Evolutionary conservation across 305 asterid species (phyloP), one percentile per base, ranked within the genome.

Genomic region (Solanum hybrid): DNA sequence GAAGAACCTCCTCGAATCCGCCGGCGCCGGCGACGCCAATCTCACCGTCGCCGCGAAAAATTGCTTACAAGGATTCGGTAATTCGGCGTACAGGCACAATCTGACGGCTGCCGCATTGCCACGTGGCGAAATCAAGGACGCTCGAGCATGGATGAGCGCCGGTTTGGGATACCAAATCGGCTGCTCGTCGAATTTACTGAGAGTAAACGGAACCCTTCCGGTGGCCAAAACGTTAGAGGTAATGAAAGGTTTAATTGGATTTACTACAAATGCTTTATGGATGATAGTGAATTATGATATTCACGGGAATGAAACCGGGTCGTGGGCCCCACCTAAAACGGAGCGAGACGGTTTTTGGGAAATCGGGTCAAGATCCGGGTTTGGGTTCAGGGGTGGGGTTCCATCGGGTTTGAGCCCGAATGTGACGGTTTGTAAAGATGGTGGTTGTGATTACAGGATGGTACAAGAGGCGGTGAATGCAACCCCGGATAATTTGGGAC

Each of bases 71-170:
- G 35, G 91, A 72, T 90, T 96, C 4, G 34, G 27, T 12, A 89
- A 92, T 88, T 90, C 94, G 32, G 85, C 77, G 9, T 79, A 93
- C 66, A 90, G 98, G 89, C 27, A 90, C 81, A 42, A 76, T 27
- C 77, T 64, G 51, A 91, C 89, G 69, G 86, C 14, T 77, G 91
- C 3, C 1, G 94, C 95, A 1, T 73, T 93, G 89, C 87, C 92
- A 12, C 89, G 91, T 12, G 93, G 92, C 22, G 80, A 46, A 78
- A 84, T 37, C 51, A 94, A 95, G 94, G 98, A 96, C 88, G 93
- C 94, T 1, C 98, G 98, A 26, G 95, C 97, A 10, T 94, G 98
- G 98, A 89, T 90, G 93, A 92, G 96, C 87, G 95, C 96, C 20
- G 92, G 93, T 26, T 4, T 95, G 88, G 93, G 84, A 24, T 92